phyloP scores from a whole-genome alignment of 495 filamentous ascomycete species.

The Hypoxylon lienhwacheense region DNA sequence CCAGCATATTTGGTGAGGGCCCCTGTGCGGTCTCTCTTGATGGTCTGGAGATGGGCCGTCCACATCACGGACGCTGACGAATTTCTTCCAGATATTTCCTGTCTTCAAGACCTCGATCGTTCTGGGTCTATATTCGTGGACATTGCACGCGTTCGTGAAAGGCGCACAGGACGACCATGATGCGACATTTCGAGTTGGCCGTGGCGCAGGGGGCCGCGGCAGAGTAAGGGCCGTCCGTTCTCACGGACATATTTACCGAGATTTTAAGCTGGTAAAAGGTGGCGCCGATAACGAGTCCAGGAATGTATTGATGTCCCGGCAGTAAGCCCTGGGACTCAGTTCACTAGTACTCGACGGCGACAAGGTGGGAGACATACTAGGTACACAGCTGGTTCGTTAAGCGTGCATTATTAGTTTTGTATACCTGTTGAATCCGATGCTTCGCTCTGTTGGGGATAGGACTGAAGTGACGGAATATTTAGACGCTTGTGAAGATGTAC shows the following conservation, averaged over 20 bases:
- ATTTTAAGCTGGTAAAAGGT: conserved; percentile 10
- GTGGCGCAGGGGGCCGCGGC: conserved; percentile 30
- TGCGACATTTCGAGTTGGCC: conserved; percentile 31
- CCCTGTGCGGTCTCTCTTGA: conserved; percentile 24
- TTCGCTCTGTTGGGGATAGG: too few relatives aligned
- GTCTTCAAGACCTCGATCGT: conserved; percentile 24
- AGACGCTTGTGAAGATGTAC: too few relatives aligned
- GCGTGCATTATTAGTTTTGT: too few relatives aligned
- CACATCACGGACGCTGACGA: conserved; percentile 30
- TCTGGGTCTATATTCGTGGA: conserved; percentile 33
- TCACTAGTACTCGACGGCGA: too few relatives aligned
- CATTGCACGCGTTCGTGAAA: conserved; percentile 30
- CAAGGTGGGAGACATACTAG: too few relatives aligned
- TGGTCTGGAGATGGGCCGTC: not conserved
- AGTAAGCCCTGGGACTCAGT: too few relatives aligned
- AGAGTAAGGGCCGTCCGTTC: conserved; percentile 17
- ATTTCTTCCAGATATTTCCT: conserved; percentile 19
- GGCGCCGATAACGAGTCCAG: conserved; percentile 29
- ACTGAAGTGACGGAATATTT: too few relatives aligned
- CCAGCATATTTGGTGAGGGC: conserved; percentile 9
- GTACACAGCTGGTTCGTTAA: too few relatives aligned
- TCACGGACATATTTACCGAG: conserved; percentile 17
- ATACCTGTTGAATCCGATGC: too few relatives aligned
- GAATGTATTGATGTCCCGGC: not conserved
- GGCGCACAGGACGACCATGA: conserved; percentile 23